Base-by-base conservation (phyloP, 2,329 filamentous ascomycete species). In the Pyricularia grisea region DNA sequence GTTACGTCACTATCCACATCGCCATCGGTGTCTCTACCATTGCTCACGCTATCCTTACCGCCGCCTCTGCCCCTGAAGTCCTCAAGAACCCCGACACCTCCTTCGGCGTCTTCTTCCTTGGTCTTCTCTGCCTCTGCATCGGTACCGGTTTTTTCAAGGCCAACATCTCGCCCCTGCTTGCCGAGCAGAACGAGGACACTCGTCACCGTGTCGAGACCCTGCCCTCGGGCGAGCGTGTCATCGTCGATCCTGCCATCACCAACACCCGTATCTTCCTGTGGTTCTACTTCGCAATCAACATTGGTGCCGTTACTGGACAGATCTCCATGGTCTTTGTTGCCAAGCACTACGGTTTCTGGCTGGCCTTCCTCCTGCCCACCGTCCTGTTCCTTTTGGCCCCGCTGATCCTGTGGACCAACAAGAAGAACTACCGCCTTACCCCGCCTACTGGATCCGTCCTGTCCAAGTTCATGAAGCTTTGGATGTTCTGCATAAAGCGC, bases 91-190 rank as follows among this genome's bases (percentile, higher is more conserved):
- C 80, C 50, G 83, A 88, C 20, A 81, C 82, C 14, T 82, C 89
- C 0, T 85, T 92, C 65, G 89, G 81, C 1, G 88, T 86, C 67
- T 90, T 92, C 73, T 84, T 93, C 74, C 86, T 93, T 75, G 90
- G 90, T n/a, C 79, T 84, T 36, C 74, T 84, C 42, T 75, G 75
- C 28, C 81, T 85, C 58, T 82, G 83, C 72, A 77, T 92, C 33
- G 91, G 91, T 63, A 92, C 90, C 1, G 91, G 91, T 71, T 90
- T 92, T 74, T 93, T 94, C 85, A 94, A 94, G 82, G 87, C 89
- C 72, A 94, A 94, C 75, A 90, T 94, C 63, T 88, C 89, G 0
- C 88, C 90, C 0, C 80, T 92, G 23, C 86, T 92, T 69, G 89
- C 89, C 25, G 90, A 92, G 74, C 90, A 92, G 77, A 89, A 90